phyloP scores from a whole-genome alignment of 768 basidiomycete species.

The Pulveroboletus sp. region DNA sequence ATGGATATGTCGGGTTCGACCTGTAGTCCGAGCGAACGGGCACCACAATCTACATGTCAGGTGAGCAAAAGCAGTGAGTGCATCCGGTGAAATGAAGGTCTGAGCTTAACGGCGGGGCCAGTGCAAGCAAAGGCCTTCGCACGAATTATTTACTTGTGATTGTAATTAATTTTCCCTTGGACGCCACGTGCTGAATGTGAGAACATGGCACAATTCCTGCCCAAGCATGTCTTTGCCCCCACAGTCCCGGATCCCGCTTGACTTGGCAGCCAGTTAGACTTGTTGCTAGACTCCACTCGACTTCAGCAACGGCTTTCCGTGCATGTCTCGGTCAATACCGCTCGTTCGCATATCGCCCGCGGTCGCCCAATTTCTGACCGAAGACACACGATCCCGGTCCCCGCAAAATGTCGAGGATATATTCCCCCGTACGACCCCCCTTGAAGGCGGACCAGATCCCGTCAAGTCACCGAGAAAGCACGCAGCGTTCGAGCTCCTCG shows the following conservation, averaged over 20 bases:
- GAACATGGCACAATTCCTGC: too few relatives aligned
- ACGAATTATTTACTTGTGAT: too few relatives aligned
- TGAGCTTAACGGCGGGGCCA: too few relatives aligned
- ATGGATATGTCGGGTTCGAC: too few relatives aligned
- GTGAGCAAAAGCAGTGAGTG: too few relatives aligned
- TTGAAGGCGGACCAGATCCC: conserved; percentile 30
- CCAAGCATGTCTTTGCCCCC: too few relatives aligned
- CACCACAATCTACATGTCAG: too few relatives aligned
- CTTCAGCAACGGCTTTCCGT: background rate
- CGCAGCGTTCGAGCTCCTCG: conserved; percentile 64
- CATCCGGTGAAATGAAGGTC: too few relatives aligned
- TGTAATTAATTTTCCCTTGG: too few relatives aligned
- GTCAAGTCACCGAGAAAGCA: conserved; percentile 52
- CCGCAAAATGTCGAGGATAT: conserved; percentile 36
- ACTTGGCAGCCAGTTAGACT: background rate
- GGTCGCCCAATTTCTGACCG: conserved; percentile 39
- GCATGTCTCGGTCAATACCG: conserved; percentile 31
- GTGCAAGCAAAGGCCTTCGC: too few relatives aligned
- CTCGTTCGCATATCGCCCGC: conserved; percentile 22
- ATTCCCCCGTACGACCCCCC: conserved; percentile 34
- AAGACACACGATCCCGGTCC: conserved; percentile 33
- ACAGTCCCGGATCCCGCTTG: background rate
- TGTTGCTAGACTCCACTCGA: background rate
- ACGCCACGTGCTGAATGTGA: too few relatives aligned
- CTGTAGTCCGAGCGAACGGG: too few relatives aligned